Evolutionary conservation across 139 green algal species (phyloP).

Genomic region (Auxenochlorella protothecoides): DNA sequence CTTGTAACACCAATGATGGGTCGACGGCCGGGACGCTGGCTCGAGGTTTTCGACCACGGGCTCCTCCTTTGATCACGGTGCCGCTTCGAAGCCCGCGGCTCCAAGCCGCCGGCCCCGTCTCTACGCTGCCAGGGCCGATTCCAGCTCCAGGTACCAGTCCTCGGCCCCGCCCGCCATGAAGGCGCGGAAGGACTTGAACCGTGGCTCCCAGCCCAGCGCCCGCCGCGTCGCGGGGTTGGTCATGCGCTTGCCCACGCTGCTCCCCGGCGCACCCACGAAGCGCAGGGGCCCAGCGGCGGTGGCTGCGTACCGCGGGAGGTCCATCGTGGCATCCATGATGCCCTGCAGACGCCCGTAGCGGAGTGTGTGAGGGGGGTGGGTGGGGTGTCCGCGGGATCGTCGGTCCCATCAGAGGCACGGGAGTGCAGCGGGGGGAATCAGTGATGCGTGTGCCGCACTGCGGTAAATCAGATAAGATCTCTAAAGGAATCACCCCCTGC

Average conservation of each 20-base stretch:
- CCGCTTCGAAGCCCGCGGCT: too few relatives aligned
- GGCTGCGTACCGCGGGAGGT: slow-evolving; percentile 13
- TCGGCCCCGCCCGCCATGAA: slow-evolving; percentile 23
- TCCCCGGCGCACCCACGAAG: slow-evolving; percentile 31
- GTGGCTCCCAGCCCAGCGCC: slow-evolving; percentile 61
- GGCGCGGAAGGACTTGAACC: slow-evolving; percentile 42
- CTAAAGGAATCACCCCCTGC: too few relatives aligned
- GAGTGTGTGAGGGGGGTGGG: not conserved
- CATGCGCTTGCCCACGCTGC: slow-evolving; percentile 54
- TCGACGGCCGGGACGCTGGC: too few relatives aligned
- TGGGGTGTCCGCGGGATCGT: not conserved
- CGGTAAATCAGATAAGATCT: too few relatives aligned
- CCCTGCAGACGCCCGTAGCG: slow-evolving; percentile 18
- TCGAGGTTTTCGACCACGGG: too few relatives aligned
- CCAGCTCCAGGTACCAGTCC: slow-evolving; percentile 22
- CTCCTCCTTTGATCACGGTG: too few relatives aligned
- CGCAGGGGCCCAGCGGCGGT: slow-evolving; percentile 12
- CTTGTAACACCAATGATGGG: too few relatives aligned
- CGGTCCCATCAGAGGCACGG: too few relatives aligned
- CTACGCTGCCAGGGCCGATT: not conserved
- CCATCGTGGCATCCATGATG: slow-evolving; percentile 41
- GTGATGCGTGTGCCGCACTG: too few relatives aligned
- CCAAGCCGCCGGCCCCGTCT: too few relatives aligned
- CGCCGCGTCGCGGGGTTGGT: slow-evolving; percentile 45
- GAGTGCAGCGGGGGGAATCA: too few relatives aligned